Evolutionary conservation across 1,284 basidiomycete genomes (phyloP), one percentile per base, ranked within the genome.

Genomic region (Sanghuangporus weigelae): DNA sequence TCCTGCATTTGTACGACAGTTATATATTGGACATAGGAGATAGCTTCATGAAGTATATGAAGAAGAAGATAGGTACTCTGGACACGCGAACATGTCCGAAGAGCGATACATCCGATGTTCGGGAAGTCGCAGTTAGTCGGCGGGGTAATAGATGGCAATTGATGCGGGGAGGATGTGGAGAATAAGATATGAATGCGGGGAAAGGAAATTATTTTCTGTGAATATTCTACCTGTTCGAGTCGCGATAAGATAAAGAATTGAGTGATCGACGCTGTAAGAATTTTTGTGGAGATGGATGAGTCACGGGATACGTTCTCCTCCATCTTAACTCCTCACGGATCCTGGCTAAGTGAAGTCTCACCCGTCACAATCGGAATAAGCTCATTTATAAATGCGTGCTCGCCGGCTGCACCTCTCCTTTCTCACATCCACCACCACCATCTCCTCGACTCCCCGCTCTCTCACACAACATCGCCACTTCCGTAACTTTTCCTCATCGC

Each of bases 401-500:
- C 26, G 26, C 26, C 26, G 26, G 26, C 5, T 31, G 26, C 21
- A 46, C 19, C 42, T 42, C 40, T 40, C 57, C 10, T 60, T 50
- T 26, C 50, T 54, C 19, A 55, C 59, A 10, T n/a, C 50, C 21
- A 21, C 50, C 36, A 31, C 48, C 12, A 26, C 50, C 10, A 40
- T 21, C 36, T 35, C 35, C 35, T 40, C 36, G n/a, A 11, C 38
- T 19, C 23, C 10, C n/a, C 58, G n/a, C 42, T 19, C 39, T 48
- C 14, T 42, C 26, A 39, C 31, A 31, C 46, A 12, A 35, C 35
- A 31, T 57, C 36, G 39, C 38, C 44, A 19, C 7, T 46, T 46
- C 16, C 44, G 61, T 44, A 10, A 35, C n/a, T 62, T 62, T 38
- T 38, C 57, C 12, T 56, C 63, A 10, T 48, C 63, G 26, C 14